phyloP scores from a whole-genome alignment of 2,329 filamentous ascomycete species.

The Stylonectria norvegica region DNA sequence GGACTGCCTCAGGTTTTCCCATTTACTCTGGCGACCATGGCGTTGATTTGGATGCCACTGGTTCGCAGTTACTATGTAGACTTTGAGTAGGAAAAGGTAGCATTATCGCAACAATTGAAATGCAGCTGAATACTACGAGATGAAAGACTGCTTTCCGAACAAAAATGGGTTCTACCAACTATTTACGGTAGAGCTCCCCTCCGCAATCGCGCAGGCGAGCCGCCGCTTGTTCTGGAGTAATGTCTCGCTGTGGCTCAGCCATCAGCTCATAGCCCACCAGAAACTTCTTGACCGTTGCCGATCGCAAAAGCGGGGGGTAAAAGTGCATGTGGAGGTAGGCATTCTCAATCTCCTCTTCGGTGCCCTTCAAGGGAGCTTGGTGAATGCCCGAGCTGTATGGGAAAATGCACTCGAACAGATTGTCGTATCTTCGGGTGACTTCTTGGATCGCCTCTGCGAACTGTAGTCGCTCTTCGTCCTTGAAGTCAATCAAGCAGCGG shows the following conservation, averaged over 20 bases:
- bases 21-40: constrained; percentile 48
- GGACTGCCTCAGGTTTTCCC: constrained; percentile 55
- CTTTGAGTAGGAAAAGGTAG: constrained; percentile 22
- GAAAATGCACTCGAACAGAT: constrained; percentile 93
- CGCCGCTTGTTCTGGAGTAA: constrained; percentile 94
- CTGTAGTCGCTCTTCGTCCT: constrained; percentile 62
- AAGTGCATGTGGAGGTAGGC: constrained; percentile 97
- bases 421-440: constrained; percentile 89
- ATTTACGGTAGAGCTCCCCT: constrained; percentile 80
- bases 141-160: no score
- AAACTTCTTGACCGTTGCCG: constrained; percentile 93
- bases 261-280: constrained; percentile 94
- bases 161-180: no score
- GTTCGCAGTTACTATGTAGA: constrained; percentile 70
- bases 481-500: constrained; percentile 79
- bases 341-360: constrained; percentile 76
- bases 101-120: no score
- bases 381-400: constrained; percentile 97
- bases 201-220: constrained; percentile 70
- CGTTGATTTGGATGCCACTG: constrained; percentile 58
- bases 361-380: constrained; percentile 84
- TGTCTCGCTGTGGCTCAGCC: constrained; percentile 96
- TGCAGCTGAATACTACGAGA: no score
- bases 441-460: constrained; percentile 85
- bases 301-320: constrained; percentile 88